Base-by-base conservation (phyloP, 1,139 yeast genomes). In the Taphrina communis region DNA sequence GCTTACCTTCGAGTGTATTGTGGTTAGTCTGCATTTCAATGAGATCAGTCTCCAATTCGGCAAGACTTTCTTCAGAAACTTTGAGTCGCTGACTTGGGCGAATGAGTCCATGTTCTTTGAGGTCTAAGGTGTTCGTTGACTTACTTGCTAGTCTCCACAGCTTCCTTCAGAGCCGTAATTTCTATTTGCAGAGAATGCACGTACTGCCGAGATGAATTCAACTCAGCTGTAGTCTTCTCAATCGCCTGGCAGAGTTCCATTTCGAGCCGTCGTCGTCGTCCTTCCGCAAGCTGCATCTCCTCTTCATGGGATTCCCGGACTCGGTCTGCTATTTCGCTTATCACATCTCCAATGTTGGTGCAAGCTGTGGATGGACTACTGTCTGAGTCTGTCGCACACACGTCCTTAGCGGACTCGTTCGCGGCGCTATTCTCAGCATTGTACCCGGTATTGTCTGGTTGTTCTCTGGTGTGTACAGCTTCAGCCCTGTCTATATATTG, bases 301-400 rank as follows among this genome's bases (percentile, higher is more conserved):
- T 53, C 58, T 36, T 53, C 36, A 17, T 53, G 58, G 12, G 58
- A 53, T 53, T 53, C 42, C 12, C 42, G 14, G 21, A 53, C 35
- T 19, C 42, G 2, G 44, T 38, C 36, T 12, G 58, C 58, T 11
- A 53, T 53, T 1, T 36, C 58, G 8, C 36, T n/a, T n/a, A 53
- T 53, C 58, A 36, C 21, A 17, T 53, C 58, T 1, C 41, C 58
- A 31, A 53, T 50, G n/a, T 50, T 31, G 14, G 38, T 11, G 3
- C 35, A 12, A 4, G 3, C 17, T 14, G 8, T 7, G n/a, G 48
- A 44, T 14, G 12, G 19, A 17, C 48, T 44, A n/a, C 19, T 14
- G n/a, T 44, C 48, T 39, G 42, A 39, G 42, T 39, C 42, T 39
- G 11, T 14, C 6, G 42, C 11, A 39, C 42, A 39, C 2, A 39